Conservation (phyloP, 108 stramenopile genomes). For the Aurantiochytrium sp. region DNA sequence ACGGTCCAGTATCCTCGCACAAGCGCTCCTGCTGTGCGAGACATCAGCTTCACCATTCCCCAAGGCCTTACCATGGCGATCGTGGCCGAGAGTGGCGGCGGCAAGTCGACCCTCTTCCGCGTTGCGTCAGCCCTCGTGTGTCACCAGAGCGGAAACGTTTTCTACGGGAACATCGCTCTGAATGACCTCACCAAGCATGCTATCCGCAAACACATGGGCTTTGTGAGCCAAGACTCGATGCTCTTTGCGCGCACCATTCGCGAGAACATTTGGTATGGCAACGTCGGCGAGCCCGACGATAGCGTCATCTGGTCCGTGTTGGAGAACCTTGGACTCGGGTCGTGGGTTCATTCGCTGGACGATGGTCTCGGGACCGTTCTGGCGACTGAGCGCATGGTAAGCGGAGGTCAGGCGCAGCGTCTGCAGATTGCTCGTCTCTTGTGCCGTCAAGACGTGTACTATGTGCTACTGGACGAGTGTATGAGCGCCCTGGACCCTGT, state of each 20-base stretch:
- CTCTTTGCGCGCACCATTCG: constrained; percentile 78
- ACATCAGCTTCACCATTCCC: constrained; percentile 57
- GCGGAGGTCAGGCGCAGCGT: no score
- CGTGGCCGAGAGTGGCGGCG: constrained; percentile 74
- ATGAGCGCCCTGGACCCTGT: no score
- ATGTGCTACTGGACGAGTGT: no score
- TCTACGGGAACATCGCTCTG: constrained; percentile 71
- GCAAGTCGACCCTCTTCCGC: constrained; percentile 74
- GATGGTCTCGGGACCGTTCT: no score
- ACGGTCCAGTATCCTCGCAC: constrained; percentile 83
- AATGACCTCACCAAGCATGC: constrained; percentile 60
- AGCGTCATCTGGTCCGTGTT: no score
- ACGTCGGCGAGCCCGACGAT: no score
- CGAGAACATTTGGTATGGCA: constrained; percentile 79
- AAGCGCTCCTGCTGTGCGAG: constrained; percentile 52
- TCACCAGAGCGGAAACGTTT: constrained; percentile 54
- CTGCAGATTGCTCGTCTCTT: no score
- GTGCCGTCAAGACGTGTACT: no score
- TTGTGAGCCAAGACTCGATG: constrained; percentile 81
- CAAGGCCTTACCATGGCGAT: constrained; percentile 77
- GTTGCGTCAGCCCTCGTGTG: constrained; percentile 85
- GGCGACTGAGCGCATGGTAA: no score
- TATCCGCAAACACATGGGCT: constrained; percentile 67
- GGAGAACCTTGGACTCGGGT: no score
- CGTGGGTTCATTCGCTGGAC: no score